A percentile compares a stretch with the other conserved stretches of the same genome.
Conservation (phyloP, 2,329 filamentous ascomycete species). For the Emericellopsis atlantica region DNA sequence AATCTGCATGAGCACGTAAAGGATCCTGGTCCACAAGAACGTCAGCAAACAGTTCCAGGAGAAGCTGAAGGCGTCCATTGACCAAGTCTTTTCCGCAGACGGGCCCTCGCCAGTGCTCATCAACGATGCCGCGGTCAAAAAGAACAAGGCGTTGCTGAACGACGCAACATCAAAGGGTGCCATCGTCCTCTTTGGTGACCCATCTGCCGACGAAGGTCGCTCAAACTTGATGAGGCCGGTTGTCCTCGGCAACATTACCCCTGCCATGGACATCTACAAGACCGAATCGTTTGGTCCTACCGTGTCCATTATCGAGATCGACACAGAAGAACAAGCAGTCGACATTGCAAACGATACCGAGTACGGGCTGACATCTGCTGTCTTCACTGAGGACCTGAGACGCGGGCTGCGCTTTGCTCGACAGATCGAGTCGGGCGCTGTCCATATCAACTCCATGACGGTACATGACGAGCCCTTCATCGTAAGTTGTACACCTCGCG, state of each 20-base stretch:
- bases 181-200: constrained; percentile 26
- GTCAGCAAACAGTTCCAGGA: constrained; percentile 32
- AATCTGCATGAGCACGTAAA: constrained; percentile 78
- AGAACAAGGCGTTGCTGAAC: constrained; percentile 52
- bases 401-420: constrained; percentile 46
- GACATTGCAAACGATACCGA: constrained; percentile 69
- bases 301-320: constrained; percentile 53
- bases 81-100: constrained; percentile 35
- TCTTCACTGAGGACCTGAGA: constrained; percentile 60
- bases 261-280: constrained; percentile 59
- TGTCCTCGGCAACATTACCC: constrained; percentile 50
- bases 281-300: constrained; percentile 70
- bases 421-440: constrained; percentile 52
- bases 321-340: constrained; percentile 60
- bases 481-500: too few species aligned
- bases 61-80: constrained; percentile 24
- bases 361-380: constrained; percentile 58
- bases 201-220: constrained; percentile 15
- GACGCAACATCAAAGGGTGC: constrained; percentile 61
- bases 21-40: constrained; percentile 46
- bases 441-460: constrained; percentile 55
- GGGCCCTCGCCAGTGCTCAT: constrained; percentile 58
- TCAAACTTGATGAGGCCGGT: constrained; percentile 44
- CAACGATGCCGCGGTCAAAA: constrained; percentile 49
- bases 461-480: constrained; percentile 48